phyloP scores from a whole-genome alignment of 257 asterid species.

The Lantana camara region DNA sequence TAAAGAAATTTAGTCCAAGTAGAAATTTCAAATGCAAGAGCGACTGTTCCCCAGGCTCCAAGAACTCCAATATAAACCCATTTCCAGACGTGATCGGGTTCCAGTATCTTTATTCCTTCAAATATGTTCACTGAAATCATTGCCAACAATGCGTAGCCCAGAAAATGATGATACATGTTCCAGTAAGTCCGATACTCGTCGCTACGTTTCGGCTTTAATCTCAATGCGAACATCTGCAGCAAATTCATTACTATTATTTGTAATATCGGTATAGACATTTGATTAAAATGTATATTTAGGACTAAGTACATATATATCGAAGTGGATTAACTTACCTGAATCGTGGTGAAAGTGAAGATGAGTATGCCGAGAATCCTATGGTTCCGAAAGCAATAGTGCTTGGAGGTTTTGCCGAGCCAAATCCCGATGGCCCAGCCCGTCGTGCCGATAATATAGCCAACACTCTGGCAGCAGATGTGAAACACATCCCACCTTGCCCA shows the following conservation, averaged over 20 bases:
- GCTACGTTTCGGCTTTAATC: constrained; percentile 30
- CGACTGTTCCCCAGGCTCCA: constrained; percentile 31
- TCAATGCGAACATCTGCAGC: constrained; percentile 50
- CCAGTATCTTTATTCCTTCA: constrained; percentile 46
- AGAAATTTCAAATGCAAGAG: constrained; percentile 34
- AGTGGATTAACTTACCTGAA: constrained; percentile 57
- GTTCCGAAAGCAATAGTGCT: constrained; percentile 32
- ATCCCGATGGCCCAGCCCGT: constrained; percentile 55
- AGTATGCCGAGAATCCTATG: constrained; percentile 42
- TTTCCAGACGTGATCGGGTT: constrained; percentile 35
- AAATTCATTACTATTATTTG: too few relatives aligned
- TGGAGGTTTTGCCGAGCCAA: constrained; percentile 49
- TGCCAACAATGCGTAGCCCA: constrained; percentile 50
- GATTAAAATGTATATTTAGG: too few relatives aligned
- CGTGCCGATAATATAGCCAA: constrained; percentile 51
- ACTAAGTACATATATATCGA: too few relatives aligned
- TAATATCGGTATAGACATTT: too few relatives aligned
- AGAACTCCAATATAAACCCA: constrained; percentile 49
- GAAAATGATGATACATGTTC: constrained; percentile 64
- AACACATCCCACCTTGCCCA: constrained; percentile 22
- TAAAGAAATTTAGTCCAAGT: constrained; percentile 39
- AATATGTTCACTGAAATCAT: constrained; percentile 47
- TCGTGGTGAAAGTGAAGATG: constrained; percentile 51
- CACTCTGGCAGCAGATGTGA: constrained; percentile 46
- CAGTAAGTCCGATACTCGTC: constrained; percentile 44